Evolutionary conservation across 495 filamentous ascomycete genomes (phyloP).

Genomic region (Trichoderma gamsii): DNA sequence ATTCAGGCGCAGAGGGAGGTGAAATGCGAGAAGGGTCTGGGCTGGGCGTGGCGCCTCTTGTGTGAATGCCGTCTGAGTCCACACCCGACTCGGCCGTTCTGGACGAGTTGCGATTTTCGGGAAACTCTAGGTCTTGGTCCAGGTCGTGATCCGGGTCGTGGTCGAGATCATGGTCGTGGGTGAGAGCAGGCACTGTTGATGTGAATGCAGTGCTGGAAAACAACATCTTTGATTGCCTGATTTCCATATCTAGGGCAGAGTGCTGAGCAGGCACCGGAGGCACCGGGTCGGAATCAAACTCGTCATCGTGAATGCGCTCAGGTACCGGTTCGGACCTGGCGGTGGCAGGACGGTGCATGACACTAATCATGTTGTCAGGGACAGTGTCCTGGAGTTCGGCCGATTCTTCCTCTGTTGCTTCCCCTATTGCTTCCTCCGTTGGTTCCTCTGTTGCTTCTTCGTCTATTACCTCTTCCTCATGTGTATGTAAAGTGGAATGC

Average conservation of each 20-base stretch:
- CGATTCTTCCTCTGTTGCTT: background rate
- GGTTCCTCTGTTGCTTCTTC: conserved; percentile 3
- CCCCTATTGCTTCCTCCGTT: background rate
- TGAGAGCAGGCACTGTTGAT: conserved; percentile 4
- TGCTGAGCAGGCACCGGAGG: conserved; percentile 2
- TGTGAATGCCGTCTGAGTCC: background rate
- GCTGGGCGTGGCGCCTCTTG: conserved; percentile 6
- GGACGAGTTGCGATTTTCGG: conserved; percentile 30
- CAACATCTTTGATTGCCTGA: conserved; percentile 13
- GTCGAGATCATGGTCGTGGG: conserved; percentile 15
- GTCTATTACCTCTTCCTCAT: background rate
- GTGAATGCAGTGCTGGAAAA: conserved; percentile 11
- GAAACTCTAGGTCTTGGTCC: conserved; percentile 14
- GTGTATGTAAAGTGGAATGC: background rate
- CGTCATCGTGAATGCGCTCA: conserved; percentile 9
- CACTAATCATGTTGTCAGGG: conserved; percentile 7
- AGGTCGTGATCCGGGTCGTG: conserved; percentile 21
- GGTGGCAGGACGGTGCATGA: conserved; percentile 6
- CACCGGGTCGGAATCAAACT: conserved; percentile 4
- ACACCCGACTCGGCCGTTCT: conserved; percentile 25
- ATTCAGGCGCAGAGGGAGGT: conserved; percentile 16
- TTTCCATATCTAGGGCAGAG: conserved; percentile 11
- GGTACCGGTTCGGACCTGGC: conserved; percentile 7
- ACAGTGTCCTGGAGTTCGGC: background rate
- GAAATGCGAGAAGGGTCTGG: background rate